These are phyloP conservation scores for Turnera subulata DNA, from an alignment of 345 rosid genomes.

Conservation along the genomic window DNA sequence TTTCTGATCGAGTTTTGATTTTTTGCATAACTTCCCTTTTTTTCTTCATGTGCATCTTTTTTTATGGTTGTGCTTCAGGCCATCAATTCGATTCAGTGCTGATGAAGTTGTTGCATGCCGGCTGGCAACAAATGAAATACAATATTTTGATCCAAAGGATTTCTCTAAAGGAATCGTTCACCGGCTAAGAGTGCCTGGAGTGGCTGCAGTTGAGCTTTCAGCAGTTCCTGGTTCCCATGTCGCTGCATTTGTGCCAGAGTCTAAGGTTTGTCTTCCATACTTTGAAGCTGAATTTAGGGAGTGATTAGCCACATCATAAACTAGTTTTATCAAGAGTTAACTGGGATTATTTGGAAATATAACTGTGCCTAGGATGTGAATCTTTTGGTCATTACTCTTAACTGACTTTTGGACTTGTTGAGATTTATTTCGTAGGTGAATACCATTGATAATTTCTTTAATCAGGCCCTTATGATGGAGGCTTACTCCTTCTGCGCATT, in stretches of 20 bases:
- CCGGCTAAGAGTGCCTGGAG: slow-evolving; percentile 67
- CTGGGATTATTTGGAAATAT: background rate
- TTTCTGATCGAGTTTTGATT: background rate
- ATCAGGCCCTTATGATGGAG: too few species aligned
- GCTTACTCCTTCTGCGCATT: too few species aligned
- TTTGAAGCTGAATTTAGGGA: slow-evolving; percentile 3
- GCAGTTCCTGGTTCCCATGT: slow-evolving; percentile 74
- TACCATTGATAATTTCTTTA: background rate
- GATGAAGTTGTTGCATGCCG: slow-evolving; percentile 86
- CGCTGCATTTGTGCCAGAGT: slow-evolving; percentile 88
- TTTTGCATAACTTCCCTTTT: background rate
- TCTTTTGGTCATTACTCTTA: background rate
- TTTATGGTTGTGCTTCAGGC: slow-evolving; percentile 47
- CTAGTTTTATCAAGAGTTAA: background rate
- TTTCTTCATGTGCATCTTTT: slow-evolving; percentile 2
- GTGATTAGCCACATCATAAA: background rate
- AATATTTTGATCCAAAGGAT: slow-evolving; percentile 76
- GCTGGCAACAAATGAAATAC: slow-evolving; percentile 83
- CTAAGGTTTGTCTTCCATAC: slow-evolving; percentile 52
- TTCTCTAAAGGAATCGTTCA: slow-evolving; percentile 68
- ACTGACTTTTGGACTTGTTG: background rate
- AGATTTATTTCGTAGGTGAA: background rate
- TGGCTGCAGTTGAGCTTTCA: slow-evolving; percentile 82
- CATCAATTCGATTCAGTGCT: slow-evolving; percentile 64
- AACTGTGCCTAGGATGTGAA: background rate